Evolutionary conservation across 2,329 filamentous ascomycete genomes (phyloP), one percentile per base, ranked within the genome.

Genomic region (Aspergillus hortae): DNA sequence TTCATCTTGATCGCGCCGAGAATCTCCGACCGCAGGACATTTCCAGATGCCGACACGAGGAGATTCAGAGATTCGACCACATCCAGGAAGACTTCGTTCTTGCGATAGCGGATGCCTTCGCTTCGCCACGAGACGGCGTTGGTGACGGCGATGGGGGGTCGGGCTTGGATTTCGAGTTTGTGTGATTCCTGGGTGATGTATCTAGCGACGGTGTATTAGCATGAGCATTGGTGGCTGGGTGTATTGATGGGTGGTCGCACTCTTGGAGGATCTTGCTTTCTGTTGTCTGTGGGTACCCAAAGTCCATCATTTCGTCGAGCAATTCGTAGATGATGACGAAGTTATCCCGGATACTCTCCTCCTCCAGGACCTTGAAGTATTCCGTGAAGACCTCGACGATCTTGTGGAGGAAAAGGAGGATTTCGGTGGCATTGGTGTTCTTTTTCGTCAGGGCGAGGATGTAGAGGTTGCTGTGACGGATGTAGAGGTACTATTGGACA

Each of bases 261-360:
- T 99, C 94, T 74, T 99, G 94, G 55, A 99, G 78, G 71, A 99
- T 99, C 82, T 99, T 99, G 72, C 85, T 90, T 74, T 99, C 94
- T 60, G 94, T 99, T 9, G 94, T 99, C 74, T 99, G 94, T 5
- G 94, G 94, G 72, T 99, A 96, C 58, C 94, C 94, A 79, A 99
- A 99, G 75, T 99, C 94, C 94, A 99, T 99, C 94, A 99, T 99
- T 79, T 99, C 94, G 69, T 99, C 94, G 57, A 99, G 83, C 56
- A 99, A 77, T 75, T 99, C 94, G 80, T 99, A 99, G 68, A 99
- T 99, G 69, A 99, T 86, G 72, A 99, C 94, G 70, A 99, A 99
- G 78, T 99, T 99, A 79, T 99, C 94, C 64, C 94, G 86, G 71
- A 99, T 99, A 64, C 90, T 96, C 75, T 99, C 94, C 74, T 99